Conservation (phyloP, 768 basidiomycete genomes). For the Hypholoma sublateritium region DNA sequence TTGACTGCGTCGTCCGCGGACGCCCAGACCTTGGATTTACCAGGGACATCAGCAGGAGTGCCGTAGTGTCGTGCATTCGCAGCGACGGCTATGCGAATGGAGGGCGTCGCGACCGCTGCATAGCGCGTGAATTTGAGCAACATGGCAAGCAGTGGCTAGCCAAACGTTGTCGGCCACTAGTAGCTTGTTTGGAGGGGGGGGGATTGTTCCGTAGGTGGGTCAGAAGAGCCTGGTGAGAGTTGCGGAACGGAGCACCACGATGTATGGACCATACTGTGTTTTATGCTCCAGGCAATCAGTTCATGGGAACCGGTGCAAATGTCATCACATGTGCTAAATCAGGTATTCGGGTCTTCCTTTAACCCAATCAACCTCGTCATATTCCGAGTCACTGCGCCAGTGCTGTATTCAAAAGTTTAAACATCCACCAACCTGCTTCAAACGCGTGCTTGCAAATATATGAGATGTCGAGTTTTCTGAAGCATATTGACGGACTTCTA, state of each 20-base stretch:
- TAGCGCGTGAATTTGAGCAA: conserved; percentile 7
- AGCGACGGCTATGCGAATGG: background rate
- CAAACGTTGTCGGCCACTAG: background rate
- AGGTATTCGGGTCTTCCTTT: background rate
- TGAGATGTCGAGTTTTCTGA: conserved; percentile 12
- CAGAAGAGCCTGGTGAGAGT: background rate
- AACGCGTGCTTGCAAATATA: too few species aligned
- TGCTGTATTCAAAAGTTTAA: too few species aligned
- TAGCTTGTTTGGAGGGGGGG: background rate
- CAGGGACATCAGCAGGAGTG: conserved; percentile 28
- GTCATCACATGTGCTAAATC: background rate
- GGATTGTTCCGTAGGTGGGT: background rate
- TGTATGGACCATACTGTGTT: background rate
- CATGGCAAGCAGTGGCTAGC: background rate
- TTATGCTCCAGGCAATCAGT: background rate
- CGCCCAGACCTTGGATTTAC: conserved; percentile 70
- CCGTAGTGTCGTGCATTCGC: conserved; percentile 27
- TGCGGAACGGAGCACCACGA: background rate
- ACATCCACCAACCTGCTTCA: too few species aligned
- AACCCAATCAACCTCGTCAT: background rate
- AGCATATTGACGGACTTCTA: conserved; percentile 15
- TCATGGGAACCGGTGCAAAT: background rate
- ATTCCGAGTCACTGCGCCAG: background rate
- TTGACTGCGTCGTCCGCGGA: conserved; percentile 82
- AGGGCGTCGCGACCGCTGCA: background rate